Base-by-base conservation (phyloP, 305 asterid genomes). In the Plantago lanceolata region DNA sequence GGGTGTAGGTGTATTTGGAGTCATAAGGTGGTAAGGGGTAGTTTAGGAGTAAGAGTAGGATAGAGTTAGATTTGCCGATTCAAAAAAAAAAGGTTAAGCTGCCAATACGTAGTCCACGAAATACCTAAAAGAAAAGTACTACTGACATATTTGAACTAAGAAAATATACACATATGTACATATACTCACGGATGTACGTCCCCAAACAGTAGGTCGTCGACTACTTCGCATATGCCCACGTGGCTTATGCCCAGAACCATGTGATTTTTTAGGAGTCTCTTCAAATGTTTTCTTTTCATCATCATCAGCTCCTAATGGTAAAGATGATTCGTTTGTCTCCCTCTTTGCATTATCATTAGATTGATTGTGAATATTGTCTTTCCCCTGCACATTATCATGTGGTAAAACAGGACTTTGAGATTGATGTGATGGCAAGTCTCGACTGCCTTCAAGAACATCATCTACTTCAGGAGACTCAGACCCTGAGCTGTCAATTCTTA, bases 161-260 rank as follows among this genome's bases (percentile, higher is more conserved):
- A n/a, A n/a, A n/a, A n/a, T n/a, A n/a, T n/a, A n/a, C n/a, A n/a
- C n/a, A n/a, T n/a, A n/a, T 24, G 62, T 8, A 5, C 54, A 61
- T 66, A 65, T 57, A 80, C 97, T 87, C 76, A 93, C 99, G 60
- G 87, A 74, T 65, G 88, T 73, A 70, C 90, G 95, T 44, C 96
- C 90, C 92, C 78, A 86, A 52, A 67, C 76, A 77, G 88, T 73
- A 51, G 90, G 77, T 45, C 74, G 76, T 17, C 84, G 77, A 66
- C 49, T 66, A 74, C 79, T 80, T 65, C 67, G 78, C 47, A 54
- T 55, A 65, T 84, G 74, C 60, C 79, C 80, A 58, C 74, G 80
- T 47, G 66, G 28, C 66, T 28, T 55, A 15, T 19, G 17, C 18
- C 18, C 63, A 66, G 85, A 73, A 56, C 80, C 84, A 54, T 75